Evolutionary conservation across 164 flowering plant species (phyloP), one percentile per base, ranked within the genome.

Genomic region (Tinospora cordifolia): DNA sequence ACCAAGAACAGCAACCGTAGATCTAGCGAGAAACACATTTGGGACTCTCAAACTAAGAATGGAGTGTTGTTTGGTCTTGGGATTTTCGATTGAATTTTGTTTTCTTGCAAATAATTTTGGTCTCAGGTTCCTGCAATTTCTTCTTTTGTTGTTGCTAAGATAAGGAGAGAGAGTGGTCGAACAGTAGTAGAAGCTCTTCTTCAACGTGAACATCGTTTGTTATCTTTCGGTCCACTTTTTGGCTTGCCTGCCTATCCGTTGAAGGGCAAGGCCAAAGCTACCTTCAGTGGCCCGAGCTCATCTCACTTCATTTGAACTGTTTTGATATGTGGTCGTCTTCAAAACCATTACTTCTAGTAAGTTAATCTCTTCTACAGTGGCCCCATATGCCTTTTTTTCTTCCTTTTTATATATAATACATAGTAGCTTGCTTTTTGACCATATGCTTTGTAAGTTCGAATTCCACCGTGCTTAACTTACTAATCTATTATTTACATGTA

Each of bases 1-100:
- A 13, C 85, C 88, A 14, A 87, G 69, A 46, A 92, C 81, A 8
- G 87, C 88, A 72, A 86, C 70, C 15, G 69, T 85, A 76, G 92
- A 75, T 70, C 78, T 82, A 69, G 87, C 80, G 40, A 88, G 75
- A 70, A 80, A 15, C 62, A 75, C 68, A 17, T 79, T 85, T 9
- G 89, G 67, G 30, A 83, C 59, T 72, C 65, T 83, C 17, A 83
- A 36, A 65, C 78, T 76, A 39, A 80, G 76, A 41, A 67, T 65
- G 71, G 74, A 71, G 25, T 66, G 27, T 72, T 71, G 71, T 63
- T 76, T 72, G 70, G 66, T 49, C 4, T 40, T 73, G 62, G 82
- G 47, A 62, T 70, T 73, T 44, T 75, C 79, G 7, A 76, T 13
- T 9, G 67, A 8, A 74, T 81, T 82, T 47, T 54, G 75, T 68